Conservation (phyloP, 495 filamentous ascomycete species). For the Podospora australis region DNA sequence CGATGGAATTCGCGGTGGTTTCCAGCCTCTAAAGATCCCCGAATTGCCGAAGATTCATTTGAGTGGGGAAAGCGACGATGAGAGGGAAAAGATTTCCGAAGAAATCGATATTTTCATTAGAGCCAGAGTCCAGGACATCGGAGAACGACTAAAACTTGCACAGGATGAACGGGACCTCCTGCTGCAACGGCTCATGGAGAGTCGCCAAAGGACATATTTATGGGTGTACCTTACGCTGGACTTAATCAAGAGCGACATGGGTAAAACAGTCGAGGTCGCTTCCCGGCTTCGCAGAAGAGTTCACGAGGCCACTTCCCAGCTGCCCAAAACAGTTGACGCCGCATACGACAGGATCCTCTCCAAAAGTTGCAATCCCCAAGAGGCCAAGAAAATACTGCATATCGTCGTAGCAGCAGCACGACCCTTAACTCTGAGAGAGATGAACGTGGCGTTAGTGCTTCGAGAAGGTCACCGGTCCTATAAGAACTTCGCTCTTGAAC, state of each 20-base stretch:
- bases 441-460: not conserved
- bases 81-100: constrained; percentile 1
- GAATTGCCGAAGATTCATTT: constrained; percentile 32
- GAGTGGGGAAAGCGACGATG: constrained; percentile 15
- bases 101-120: constrained; percentile 11
- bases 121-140: not conserved
- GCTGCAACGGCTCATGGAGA: not conserved
- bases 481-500: not conserved
- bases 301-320: not conserved
- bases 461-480: not conserved
- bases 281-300: not conserved
- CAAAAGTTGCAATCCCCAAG: not conserved
- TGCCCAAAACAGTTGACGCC: not conserved
- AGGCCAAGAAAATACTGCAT: not conserved
- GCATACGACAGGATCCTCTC: not conserved
- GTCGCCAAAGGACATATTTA: constrained; percentile 8
- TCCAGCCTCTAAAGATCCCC: constrained; percentile 20
- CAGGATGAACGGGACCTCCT: not conserved
- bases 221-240: constrained; percentile 11
- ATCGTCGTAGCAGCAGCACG: not conserved
- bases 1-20: constrained; percentile 27
- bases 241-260: not conserved
- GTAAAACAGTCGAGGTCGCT: not conserved
- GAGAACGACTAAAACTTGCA: not conserved
- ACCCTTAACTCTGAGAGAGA: not conserved